Base-by-base conservation (phyloP, 352 stramenopile species). In the Paralagenidium karlingii region DNA sequence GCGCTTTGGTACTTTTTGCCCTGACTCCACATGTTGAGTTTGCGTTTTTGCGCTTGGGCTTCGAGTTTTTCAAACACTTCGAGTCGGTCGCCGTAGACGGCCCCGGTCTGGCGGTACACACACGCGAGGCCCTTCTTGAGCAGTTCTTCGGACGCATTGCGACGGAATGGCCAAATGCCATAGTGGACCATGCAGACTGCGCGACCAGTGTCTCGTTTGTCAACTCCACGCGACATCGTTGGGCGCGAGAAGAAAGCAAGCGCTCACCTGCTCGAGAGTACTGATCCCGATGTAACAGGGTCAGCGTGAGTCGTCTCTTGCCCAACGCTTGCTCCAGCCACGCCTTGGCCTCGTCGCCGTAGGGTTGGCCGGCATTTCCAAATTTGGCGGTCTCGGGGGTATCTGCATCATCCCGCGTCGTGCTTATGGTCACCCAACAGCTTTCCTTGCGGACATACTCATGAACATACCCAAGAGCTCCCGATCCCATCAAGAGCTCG, bases 381-480 rank as follows among this genome's bases (percentile, higher is more conserved):
- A 90, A 91, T 50, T 94, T 88, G 39, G 80, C 65, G 9, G 71
- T 88, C 55, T 94, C 80, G 5, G 80, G 77, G 8, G 74, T 85
- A 49, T 92, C 74, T 78, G 30, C 19, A 11, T 5, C 8, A 7
- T 31, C 11, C 8, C 18, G 24, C n/a, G n/a, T n/a, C n/a, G n/a
- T n/a, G n/a, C n/a, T n/a, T n/a, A n/a, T n/a, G n/a, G n/a, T n/a
- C n/a, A n/a, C n/a, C n/a, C n/a, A n/a, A n/a, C n/a, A n/a, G n/a
- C n/a, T n/a, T n/a, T n/a, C n/a, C n/a, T n/a, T n/a, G n/a, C n/a
- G n/a, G n/a, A n/a, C n/a, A n/a, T n/a, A n/a, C n/a, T n/a, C n/a
- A n/a, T n/a, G n/a, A n/a, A n/a, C n/a, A n/a, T n/a, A n/a, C n/a
- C n/a, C n/a, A n/a, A n/a, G n/a, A n/a, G n/a, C n/a, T n/a, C n/a